Evolutionary conservation across 441 rosid species (phyloP), one percentile per base, ranked within the genome.

Genomic region (Arabidopsis lyrata): DNA sequence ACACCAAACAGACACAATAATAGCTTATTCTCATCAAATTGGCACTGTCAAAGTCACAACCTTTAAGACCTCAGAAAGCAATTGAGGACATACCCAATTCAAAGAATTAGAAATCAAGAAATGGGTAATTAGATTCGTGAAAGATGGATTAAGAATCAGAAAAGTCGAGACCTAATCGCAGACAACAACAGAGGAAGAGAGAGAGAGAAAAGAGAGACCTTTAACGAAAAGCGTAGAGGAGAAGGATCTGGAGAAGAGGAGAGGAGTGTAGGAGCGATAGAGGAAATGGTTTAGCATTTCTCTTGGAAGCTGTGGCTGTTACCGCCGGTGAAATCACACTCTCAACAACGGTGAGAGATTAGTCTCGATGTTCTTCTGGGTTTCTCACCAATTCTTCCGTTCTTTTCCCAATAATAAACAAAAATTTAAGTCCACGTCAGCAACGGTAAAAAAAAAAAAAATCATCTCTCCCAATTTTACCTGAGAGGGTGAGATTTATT

Each of bases 181-280:
- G 52, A 73, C 10, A 8, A 8, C 0, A 13, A 20, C 9, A 36
- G 31, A 29, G 31, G 31, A 29, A 29, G 31, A 16, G 9, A 9
- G 53, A 18, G 5, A 16, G 52, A n/a, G 3, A 13, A 48, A 14
- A 49, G 13, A 54, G 39, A 36, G 39, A 77, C 80, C 80, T 77
- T 77, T 77, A 9, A 77, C 80, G 68, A 65, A 41, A 59, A 77
- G 73, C 2, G 52, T 77, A 14, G 80, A 77, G 13, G 80, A 77
- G 73, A 65, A 72, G 1, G 50, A 34, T 65, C 80, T 71, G 72
- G 36, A 65, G 35, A 71, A 65, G 56, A 58, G 60, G 11, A 64
- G 11, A 49, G 69, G 50, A 60, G 63, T 3, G 39, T 8, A 53
- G 53, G 56, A 63, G 18, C 80, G 80, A 63, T 48, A 5, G 39